Conservation (phyloP, 805 yeast species). For the Hemisphaericaspora nanyangensis region DNA sequence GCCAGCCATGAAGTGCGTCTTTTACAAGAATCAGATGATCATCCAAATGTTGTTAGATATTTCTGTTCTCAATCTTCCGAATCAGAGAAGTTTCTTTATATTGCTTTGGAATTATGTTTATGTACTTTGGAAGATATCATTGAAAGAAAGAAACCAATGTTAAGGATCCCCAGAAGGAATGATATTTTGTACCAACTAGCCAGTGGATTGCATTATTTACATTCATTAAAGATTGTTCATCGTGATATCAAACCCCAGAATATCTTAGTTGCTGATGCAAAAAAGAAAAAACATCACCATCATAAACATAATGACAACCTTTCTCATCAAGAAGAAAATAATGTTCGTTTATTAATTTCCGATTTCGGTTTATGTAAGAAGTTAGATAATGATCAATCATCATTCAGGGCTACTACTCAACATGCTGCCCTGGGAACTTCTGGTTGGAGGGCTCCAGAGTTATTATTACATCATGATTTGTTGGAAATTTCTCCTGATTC, state of each 20-base stretch:
- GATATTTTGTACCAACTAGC: conserved; percentile 62
- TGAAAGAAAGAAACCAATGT: conserved; percentile 43
- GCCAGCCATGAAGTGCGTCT: conserved; percentile 89
- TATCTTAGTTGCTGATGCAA: conserved; percentile 75
- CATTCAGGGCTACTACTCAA: conserved; percentile 87
- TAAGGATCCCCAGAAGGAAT: conserved; percentile 18
- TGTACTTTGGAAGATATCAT: conserved; percentile 86
- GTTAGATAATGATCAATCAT: conserved; percentile 86
- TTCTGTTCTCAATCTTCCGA: conserved; percentile 84
- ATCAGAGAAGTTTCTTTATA: conserved; percentile 75
- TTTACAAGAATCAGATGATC: conserved; percentile 92
- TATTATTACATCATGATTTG: conserved; percentile 41
- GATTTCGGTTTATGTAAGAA: conserved; percentile 96
- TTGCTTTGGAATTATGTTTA: conserved; percentile 88
- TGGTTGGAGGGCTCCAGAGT: conserved; percentile 98
- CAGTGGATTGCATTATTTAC: conserved; percentile 81
- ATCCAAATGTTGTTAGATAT: conserved; percentile 90
- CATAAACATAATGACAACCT: conserved; percentile 2
- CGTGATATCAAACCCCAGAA: conserved; percentile 94
- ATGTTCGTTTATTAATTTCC: conserved; percentile 72
- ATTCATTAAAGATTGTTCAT: conserved; percentile 87
- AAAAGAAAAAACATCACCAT: conserved; percentile 24
- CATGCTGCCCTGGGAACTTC: conserved; percentile 90
- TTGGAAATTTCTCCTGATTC: conserved; percentile 38
- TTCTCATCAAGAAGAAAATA: conserved; percentile 6